Base-by-base conservation (phyloP, 345 rosid species). In the Erysimum cheiranthoides region DNA sequence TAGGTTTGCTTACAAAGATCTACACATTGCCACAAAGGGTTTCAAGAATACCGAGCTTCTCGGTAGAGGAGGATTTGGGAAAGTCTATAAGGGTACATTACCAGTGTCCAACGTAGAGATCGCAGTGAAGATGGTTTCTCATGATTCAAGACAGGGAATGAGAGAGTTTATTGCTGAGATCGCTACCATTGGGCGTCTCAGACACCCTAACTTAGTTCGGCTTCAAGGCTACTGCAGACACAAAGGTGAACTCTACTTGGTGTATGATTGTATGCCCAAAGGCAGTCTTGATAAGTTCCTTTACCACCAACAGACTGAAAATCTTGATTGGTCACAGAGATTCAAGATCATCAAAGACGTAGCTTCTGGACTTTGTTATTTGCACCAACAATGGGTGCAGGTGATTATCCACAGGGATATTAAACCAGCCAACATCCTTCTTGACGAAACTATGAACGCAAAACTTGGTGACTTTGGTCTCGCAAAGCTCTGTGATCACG, bases 401-500 rank as follows among this genome's bases (percentile, higher is more conserved):
- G 93, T 90, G 9, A 88, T 92, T 52, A 80, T 90, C 25, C 96
- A 90, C 32, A 78, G 94, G 62, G 97, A 92, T 35, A 75, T 90
- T 12, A 92, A 90, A 63, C 85, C 96, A 1, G 82, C 92, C 61
- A 90, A 92, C 38, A 88, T 90, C 38, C 76, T 92, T 58, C 82
- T 90, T 45, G 96, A 90, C 1, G 68, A 59, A 0, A 87, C 50
- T 18, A 83, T 89, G 90, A 87, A 85, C 0, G 90, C 84, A 0
- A 72, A 88, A 25, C 75, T 92, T n/a, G 92, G 94, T 5, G 97
- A 92, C 35, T 92, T 92, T 17, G 93, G 96, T 25, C 91, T 88
- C 0, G 94, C 94, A 0, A 86, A 94, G 79, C 66, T 90, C 2
- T 82, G 25, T 0, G 90, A 90, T 71, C 96, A 86, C 2, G 94